Base-by-base conservation (phyloP, 192 early-diverging fungal genomes). In the Linnemannia elongata region DNA sequence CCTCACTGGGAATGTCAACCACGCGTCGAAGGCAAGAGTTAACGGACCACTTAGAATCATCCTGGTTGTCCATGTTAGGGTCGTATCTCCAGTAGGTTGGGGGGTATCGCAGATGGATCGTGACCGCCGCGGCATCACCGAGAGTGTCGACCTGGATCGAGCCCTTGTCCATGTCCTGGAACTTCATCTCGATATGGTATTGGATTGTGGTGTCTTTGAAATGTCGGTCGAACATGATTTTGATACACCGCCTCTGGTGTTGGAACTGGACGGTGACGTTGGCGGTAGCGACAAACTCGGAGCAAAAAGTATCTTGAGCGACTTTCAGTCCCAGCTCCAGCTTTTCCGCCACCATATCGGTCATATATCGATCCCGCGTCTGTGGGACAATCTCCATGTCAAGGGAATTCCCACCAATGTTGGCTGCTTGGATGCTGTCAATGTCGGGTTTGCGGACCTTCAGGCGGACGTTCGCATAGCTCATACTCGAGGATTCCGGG, bases 61-160 rank as follows among this genome's bases (percentile, higher is more conserved):
- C 83, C 6, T 6, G 6, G 38, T 42, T 80, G 13, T 75, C 68
- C 6, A 78, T 39, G 12, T 81, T 69, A 2, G 72, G 75, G 36
- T 90, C 83, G 4, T 77, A 82, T 33, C 78, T 47, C 82, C 83
- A 90, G 75, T 83, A 90, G 12, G 74, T 81, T 13, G 89, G 83
- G 2, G 92, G 90, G 70, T 78, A 85, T 10, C 84, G 85, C 6
- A 90, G 69, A 13, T 80, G 72, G 13, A 93, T 87, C 3, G 89
- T 92, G 42, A 92, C 39, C 20, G 76, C 70, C 0, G 73, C 44
- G 0, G 20, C 41, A 30, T 85, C 30, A 8, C 38, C 55, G 1
- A 84, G 36, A 13, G 74, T 12, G 39, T 74, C 78, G 22, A 82
- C 49, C 35, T 78, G 76, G 44, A 87, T 76, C 41, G 79, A 87